Evolutionary conservation across 305 asterid species (phyloP), one percentile per base, ranked within the genome.

Genomic region (Fraxinus platypoda): DNA sequence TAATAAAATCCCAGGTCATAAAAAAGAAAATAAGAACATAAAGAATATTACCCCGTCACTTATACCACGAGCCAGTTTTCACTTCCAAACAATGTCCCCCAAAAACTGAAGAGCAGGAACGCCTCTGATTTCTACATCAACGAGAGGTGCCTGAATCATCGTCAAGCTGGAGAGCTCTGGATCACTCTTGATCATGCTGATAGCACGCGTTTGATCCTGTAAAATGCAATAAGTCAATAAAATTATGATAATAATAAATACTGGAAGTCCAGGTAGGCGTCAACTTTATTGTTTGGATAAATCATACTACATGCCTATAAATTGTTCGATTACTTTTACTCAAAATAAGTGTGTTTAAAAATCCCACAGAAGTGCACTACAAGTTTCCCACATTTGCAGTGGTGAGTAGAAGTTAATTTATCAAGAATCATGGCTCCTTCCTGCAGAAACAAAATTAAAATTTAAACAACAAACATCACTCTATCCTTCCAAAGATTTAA

Each of bases 121-220:
- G 6, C 98, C 98, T 85, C 97, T 89, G 88, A 96, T 91, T 86
- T 96, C 98, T n/a, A 93, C 91, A 81, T 96, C 98, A 81, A 91
- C 95, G 74, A 94, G 91, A 78, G 99, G 98, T 46, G 97, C 91
- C 88, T 91, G 87, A 74, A 94, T 85, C 88, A 88, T 81, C 19
- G 81, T 85, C 89, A 96, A 87, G 77, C 82, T 80, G 25, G 93
- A 81, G 28, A 92, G 95, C 87, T 90, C 95, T 11, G 88, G 87
- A 81, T 91, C 94, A 83, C 76, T 87, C 87, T 78, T 83, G 74
- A 91, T 92, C 86, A 81, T 86, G 91, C 84, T 77, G 28, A 87
- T 85, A 73, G 94, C 93, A 80, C 93, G 91, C 82, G 91, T 84
- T 85, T 96, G 99, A 85, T 94, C 98, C 98, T 93, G 97, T 75